phyloP scores from a whole-genome alignment of 169 alveolate species.

The Plasmodium ovale region DNA sequence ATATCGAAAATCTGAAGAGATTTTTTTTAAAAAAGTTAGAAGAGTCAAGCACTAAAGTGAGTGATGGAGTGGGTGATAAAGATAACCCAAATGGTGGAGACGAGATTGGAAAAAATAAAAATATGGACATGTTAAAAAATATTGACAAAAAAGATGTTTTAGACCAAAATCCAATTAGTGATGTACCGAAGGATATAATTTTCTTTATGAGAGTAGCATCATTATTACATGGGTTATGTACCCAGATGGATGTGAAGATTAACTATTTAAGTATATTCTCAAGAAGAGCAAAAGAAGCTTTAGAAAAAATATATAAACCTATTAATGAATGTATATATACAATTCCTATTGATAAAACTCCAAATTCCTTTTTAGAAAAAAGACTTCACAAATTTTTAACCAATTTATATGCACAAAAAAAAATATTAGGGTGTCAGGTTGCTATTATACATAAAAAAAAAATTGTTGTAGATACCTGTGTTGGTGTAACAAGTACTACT shows the following conservation, averaged over 20 bases:
- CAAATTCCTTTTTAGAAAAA: slow-evolving; percentile 56
- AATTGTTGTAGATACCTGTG: slow-evolving; percentile 80
- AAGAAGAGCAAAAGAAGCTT: slow-evolving; percentile 83
- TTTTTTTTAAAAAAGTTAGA: slow-evolving; percentile 80
- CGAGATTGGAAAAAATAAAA: slow-evolving; percentile 4
- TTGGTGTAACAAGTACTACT: slow-evolving; percentile 79
- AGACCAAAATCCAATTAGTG: slow-evolving; percentile 83
- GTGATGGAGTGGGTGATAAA: slow-evolving; percentile 30
- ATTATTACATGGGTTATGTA: slow-evolving; percentile 87
- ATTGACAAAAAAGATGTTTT: slow-evolving; percentile 57
- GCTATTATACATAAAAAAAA: slow-evolving; percentile 78
- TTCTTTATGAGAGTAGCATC: slow-evolving; percentile 88
- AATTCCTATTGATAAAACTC: slow-evolving; percentile 58
- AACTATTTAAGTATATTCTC: slow-evolving; percentile 86
- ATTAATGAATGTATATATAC: slow-evolving; percentile 37
- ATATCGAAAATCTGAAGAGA: slow-evolving; percentile 86
- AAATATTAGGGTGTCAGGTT: slow-evolving; percentile 80
- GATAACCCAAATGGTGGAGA: background rate
- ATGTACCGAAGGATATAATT: slow-evolving; percentile 88
- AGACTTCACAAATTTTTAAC: slow-evolving; percentile 56
- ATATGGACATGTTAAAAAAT: slow-evolving; percentile 42
- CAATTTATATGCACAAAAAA: slow-evolving; percentile 60
- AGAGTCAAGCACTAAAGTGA: slow-evolving; percentile 33
- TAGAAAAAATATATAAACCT: slow-evolving; percentile 59
- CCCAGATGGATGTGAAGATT: slow-evolving; percentile 83